Percentiles rank a stretch among this genome's conserved stretches.
These are phyloP conservation scores for Thalassiosira livingstoniorum DNA, from an alignment of 352 stramenopile species.

Conservation along the genomic window DNA sequence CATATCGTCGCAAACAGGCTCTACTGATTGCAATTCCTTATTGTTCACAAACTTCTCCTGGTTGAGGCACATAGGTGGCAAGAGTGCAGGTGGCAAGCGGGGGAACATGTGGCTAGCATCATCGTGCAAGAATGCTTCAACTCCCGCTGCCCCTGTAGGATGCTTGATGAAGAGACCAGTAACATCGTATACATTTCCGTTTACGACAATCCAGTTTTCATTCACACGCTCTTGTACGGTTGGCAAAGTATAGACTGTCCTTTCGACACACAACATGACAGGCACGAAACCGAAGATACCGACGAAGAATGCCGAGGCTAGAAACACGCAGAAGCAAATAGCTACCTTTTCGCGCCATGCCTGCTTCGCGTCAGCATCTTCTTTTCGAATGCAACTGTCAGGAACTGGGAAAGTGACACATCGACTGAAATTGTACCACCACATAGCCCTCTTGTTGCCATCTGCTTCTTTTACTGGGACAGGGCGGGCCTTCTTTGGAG, in stretches of 20 bases:
- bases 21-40: constrained; percentile 22
- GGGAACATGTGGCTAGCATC: constrained; percentile 65
- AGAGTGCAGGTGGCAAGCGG: constrained; percentile 37
- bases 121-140: constrained; percentile 64
- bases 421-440: constrained; percentile 61
- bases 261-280: constrained; percentile 58
- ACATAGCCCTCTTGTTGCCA: constrained; percentile 60
- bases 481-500: constrained; percentile 17
- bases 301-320: constrained; percentile 51
- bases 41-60: constrained; percentile 50
- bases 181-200: constrained; percentile 66
- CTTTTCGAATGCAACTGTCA: constrained; percentile 48
- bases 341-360: constrained; percentile 69
- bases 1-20: constrained; percentile 45
- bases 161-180: constrained; percentile 52
- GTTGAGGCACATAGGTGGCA: constrained; percentile 59
- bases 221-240: constrained; percentile 45
- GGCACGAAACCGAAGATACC: constrained; percentile 66
- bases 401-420: constrained; percentile 56
- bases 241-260: constrained; percentile 53
- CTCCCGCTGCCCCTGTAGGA: constrained; percentile 46
- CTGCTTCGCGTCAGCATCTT: constrained; percentile 60
- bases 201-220: constrained; percentile 61
- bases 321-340: constrained; percentile 65
- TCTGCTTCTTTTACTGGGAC: constrained; percentile 17